Base-by-base conservation (phyloP, 305 asterid species). In the Plantago coronopus region DNA sequence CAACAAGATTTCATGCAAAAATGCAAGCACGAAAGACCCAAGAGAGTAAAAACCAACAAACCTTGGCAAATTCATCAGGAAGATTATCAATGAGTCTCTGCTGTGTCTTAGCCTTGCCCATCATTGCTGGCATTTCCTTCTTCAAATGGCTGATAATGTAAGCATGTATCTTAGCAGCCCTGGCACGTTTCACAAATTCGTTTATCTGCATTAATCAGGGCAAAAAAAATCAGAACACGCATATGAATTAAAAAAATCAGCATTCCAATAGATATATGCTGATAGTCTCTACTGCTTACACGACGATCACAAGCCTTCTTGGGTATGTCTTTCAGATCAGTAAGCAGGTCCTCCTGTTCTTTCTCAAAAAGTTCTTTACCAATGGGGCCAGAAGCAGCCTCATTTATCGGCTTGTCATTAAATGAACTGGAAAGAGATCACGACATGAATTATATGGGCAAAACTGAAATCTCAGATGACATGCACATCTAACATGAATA, bases 271-370 rank as follows among this genome's bases (percentile, higher is more conserved):
- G n/a, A 46, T 43, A 53, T 8, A 42, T 47, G 17, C 62, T 12
- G 49, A 37, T 16, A n/a, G 44, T 66, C 51, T 48, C 38, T 17
- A 22, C 29, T 66, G 77, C 87, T 75, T 69, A 91, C 98, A 38
- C 98, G 90, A 63, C 98, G 98, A 73, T 91, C 98, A 70, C 98
- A 91, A 61, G 96, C 95, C 81, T 88, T 88, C 82, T 88, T 88
- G 9, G 96, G 98, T 71, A 91, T 83, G 77, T 84, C 79, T 76
- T 79, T 91, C 59, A 86, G 72, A 78, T 91, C 96, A 17, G 75
- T 13, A 37, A 91, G 90, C 68, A 91, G 94, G 69, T 88, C 93
- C 22, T 88, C 95, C 61, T 91, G 98, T 67, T 91, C 98, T 79
- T 80, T 91, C 83, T 86, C 98, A 69, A 88, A 88, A 31, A 91